Base-by-base conservation (phyloP, 495 filamentous ascomycete genomes). In the Neurospora sp. region DNA sequence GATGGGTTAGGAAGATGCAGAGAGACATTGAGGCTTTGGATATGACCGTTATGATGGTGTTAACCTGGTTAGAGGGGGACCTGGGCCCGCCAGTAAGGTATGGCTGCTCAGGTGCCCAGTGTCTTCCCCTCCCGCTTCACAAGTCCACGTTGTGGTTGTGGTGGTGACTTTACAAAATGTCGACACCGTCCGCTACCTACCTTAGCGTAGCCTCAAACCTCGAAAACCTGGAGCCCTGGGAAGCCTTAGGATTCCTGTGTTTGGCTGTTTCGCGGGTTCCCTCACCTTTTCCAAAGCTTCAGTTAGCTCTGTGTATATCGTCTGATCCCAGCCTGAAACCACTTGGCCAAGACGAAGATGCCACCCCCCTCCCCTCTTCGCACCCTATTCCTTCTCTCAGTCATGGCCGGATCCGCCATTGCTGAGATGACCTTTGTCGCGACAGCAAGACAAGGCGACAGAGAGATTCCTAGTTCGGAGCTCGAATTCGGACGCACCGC, bases 371-470 rank as follows among this genome's bases (percentile, higher is more conserved):
- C 72, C 37, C 35, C 70, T 27, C 35, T 73, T 53, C 73, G 69
- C 39, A 68, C 73, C 5, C 18, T 76, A 18, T 31, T 75, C 18
- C 38, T 76, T 40, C 37, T 31, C 42, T 71, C 71, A 18, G 38
- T 75, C n/a, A 48, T 74, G 39, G 69, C 70, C 7, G 71, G 74
- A 48, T 48, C 76, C 6, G 71, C 59, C 48, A 70, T 72, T 7
- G 76, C 75, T 1, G 73, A 76, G 46, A n/a, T 77, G 39, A 76
- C 65, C 38, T 78, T 76, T 65, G 40, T 70, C 20, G 77, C 74
- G n/a, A 75, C 76, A 39, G 71, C 76, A 11, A 37, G 70, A 10
- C 74, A 74, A 22, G 69, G 71, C n/a, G 74, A 72, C 20, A 46
- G 42, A 10, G 69, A 69, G 37, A 73, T 76, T 0, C 71, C 74